Percentiles rank a stretch among this genome's conserved stretches.
phyloP scores from a whole-genome alignment of 148 eudicot genomes.

The Heliosperma pusillum region DNA sequence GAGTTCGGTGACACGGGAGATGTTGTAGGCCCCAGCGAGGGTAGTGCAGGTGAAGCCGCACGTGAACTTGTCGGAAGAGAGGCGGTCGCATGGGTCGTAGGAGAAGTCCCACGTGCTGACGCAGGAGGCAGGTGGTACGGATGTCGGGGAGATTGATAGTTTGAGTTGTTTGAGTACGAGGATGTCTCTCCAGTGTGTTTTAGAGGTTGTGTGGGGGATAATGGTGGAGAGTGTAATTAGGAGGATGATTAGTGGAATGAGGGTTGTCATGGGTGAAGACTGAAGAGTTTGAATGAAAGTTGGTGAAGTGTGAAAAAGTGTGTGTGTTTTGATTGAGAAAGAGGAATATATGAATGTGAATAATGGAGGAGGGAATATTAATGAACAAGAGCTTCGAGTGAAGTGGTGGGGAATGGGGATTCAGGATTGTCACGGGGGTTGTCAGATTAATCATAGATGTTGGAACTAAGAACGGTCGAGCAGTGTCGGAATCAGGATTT shows the following conservation, averaged over 20 bases:
- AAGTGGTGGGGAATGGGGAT: background rate
- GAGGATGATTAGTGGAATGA: background rate
- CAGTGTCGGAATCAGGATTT: no score
- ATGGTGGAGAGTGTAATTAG: slow-evolving; percentile 14
- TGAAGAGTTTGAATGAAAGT: background rate
- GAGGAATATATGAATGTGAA: no score
- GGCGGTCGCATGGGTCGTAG: slow-evolving; percentile 70
- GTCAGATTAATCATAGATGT: slow-evolving; percentile 27
- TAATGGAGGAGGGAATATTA: background rate
- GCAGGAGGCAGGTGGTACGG: slow-evolving; percentile 62
- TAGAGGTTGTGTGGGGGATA: slow-evolving; percentile 20
- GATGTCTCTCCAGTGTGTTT: slow-evolving; percentile 58
- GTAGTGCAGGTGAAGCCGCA: slow-evolving; percentile 72
- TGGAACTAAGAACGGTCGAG: no score
- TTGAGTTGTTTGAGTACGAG: slow-evolving; percentile 48
- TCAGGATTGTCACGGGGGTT: slow-evolving; percentile 31
- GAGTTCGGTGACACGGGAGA: slow-evolving; percentile 28
- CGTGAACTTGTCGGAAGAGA: slow-evolving; percentile 52
- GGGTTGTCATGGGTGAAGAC: background rate
- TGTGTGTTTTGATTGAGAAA: no score
- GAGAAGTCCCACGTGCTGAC: slow-evolving; percentile 74
- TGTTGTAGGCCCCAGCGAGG: background rate
- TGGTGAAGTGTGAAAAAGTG: background rate
- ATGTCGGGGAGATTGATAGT: slow-evolving; percentile 29
- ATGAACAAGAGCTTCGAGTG: background rate